phyloP scores from a whole-genome alignment of 371 early-diverging fungal species.

The Mucor plumbeus region DNA sequence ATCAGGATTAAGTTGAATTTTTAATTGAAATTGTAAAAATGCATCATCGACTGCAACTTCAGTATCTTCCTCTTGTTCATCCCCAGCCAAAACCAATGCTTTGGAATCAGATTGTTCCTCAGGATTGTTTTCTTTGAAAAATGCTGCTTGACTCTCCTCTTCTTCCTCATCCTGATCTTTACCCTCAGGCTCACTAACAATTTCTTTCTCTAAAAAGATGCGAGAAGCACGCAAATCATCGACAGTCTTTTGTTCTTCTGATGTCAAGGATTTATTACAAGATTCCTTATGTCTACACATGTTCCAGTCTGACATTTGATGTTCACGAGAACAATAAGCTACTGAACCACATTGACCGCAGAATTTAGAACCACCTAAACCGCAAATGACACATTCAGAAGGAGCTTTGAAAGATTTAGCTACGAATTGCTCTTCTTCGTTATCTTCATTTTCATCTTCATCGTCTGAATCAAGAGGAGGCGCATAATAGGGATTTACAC shows the following conservation, averaged over 20 bases:
- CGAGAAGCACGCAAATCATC: slow-evolving; percentile 34
- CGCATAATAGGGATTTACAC: slow-evolving; percentile 76
- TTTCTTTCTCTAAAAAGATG: slow-evolving; percentile 73
- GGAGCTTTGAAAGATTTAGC: slow-evolving; percentile 47
- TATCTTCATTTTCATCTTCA: slow-evolving; percentile 42
- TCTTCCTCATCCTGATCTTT: slow-evolving; percentile 53
- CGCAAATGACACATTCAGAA: slow-evolving; percentile 65
- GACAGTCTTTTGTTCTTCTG: slow-evolving; percentile 20
- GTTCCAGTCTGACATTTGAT: slow-evolving; percentile 88
- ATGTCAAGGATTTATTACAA: slow-evolving; percentile 52
- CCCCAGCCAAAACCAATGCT: slow-evolving; percentile 63
- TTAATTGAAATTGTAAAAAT: slow-evolving; percentile 91
- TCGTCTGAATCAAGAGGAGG: slow-evolving; percentile 45
- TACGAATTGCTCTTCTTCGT: slow-evolving; percentile 26
- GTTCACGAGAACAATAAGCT: slow-evolving; percentile 84
- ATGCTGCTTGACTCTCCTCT: slow-evolving; percentile 50
- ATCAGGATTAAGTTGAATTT: slow-evolving; percentile 77
- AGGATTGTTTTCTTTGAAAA: slow-evolving; percentile 44
- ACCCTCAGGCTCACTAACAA: slow-evolving; percentile 78
- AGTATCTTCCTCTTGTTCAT: slow-evolving; percentile 78
- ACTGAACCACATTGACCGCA: slow-evolving; percentile 80
- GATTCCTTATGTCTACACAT: slow-evolving; percentile 73
- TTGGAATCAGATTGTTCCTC: slow-evolving; percentile 39
- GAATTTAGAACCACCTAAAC: slow-evolving; percentile 74
- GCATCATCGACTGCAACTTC: slow-evolving; percentile 88